Percentiles rank a stretch among this genome's conserved stretches.
These are phyloP conservation scores for Exophiala dermatitidis DNA, from an alignment of 2,329 filamentous ascomycete genomes.

Conservation along the genomic window DNA sequence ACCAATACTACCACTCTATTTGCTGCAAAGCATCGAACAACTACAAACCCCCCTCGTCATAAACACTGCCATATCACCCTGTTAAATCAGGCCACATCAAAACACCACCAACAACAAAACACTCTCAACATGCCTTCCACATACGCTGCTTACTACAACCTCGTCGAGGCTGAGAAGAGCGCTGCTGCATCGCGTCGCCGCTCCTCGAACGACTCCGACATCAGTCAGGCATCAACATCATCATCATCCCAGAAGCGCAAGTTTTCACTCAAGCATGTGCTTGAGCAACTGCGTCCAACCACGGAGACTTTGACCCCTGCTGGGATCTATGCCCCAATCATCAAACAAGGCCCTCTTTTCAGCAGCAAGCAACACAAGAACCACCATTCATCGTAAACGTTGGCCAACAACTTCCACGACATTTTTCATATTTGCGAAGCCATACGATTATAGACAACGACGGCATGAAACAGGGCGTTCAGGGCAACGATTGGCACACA, in stretches of 20 bases:
- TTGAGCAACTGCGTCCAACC: slow-evolving; percentile 21
- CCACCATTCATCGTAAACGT: slow-evolving; percentile 3
- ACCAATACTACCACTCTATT: neutral
- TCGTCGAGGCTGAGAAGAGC: slow-evolving; percentile 16
- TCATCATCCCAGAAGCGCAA: slow-evolving; percentile 13
- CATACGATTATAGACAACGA: neutral
- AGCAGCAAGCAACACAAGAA: slow-evolving; percentile 5
- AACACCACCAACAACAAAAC: slow-evolving; percentile 3
- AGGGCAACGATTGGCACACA: too few relatives aligned
- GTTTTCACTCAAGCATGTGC: slow-evolving; percentile 16
- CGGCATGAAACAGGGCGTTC: too few relatives aligned
- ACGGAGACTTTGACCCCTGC: slow-evolving; percentile 13
- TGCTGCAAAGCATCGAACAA: neutral
- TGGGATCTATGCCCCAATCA: slow-evolving; percentile 22
- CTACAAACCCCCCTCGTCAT: neutral
- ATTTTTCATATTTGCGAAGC: neutral
- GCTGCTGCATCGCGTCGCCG: slow-evolving; percentile 14
- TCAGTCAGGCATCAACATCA: slow-evolving; percentile 6
- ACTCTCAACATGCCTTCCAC: slow-evolving; percentile 18
- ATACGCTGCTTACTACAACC: slow-evolving; percentile 24
- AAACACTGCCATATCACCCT: neutral
- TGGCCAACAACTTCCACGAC: neutral
- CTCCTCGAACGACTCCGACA: slow-evolving; percentile 10
- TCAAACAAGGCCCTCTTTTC: slow-evolving; percentile 18
- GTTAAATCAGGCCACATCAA: neutral